Base-by-base conservation (phyloP, 257 asterid genomes). In the Schizonepeta tenuifolia region DNA sequence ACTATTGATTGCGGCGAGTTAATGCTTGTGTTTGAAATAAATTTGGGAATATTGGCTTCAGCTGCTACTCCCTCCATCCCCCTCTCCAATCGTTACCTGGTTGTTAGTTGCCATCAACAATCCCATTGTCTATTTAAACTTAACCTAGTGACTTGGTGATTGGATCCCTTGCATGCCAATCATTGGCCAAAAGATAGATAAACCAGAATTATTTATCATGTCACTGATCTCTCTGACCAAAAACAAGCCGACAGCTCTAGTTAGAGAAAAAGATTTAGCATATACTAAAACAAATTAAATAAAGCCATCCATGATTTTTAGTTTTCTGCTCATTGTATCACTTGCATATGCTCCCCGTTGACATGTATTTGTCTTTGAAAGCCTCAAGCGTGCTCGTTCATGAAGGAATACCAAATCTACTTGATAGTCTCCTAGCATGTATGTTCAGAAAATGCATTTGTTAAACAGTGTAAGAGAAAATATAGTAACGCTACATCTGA, bases 401-500 rank as follows among this genome's bases (percentile, higher is more conserved):
- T 24, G 26, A 24, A 24, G 26, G 26, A 24, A 24, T 24, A 50
- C 65, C 54, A 36, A 51, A 22, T 43, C 40, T 46, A 26, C 11
- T 53, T 7, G 64, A 53, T 12, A 11, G 15, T 56, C 43, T 35
- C 35, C 14, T 40, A 70, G 6, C 41, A 13, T 50, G 44, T 44
- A 56, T 9, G 6, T 24, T 6, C 8, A 3, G 6, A 38, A 43
- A 22, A 55, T 18, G 44, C 78, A 73, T 58, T 51, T 26, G 44
- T 66, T n/a, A 26, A 73, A 15, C 22, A 59, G 1, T 7, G 11
- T 14, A 61, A 8, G 9, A 13, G 47, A 26, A 5, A 24, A 26
- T n/a, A n/a, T n/a, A n/a, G n/a, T n/a, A n/a, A 33, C 63, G 36
- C 22, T 62, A 47, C 75, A 28, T 35, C 58, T 40, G 57, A 36